Percentiles rank a stretch among this genome's conserved stretches.
Conservation (phyloP, 305 asterid species). For the Nicotiana rustica region DNA sequence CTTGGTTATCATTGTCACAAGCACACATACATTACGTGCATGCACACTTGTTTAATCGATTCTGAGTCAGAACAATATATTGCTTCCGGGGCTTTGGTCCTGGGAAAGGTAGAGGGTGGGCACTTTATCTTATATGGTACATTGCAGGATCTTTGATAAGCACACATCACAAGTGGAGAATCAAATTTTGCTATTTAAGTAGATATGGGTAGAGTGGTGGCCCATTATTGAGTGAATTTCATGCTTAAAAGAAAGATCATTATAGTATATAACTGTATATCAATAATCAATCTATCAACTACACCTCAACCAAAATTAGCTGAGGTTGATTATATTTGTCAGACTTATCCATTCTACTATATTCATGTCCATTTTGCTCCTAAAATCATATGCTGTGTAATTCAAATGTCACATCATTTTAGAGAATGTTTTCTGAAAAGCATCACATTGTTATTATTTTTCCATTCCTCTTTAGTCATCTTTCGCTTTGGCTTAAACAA, state of each 20-base stretch:
- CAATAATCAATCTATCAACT: background rate
- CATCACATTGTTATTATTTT: background rate
- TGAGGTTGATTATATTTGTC: background rate
- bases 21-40: background rate
- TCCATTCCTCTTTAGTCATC: background rate
- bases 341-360: constrained; percentile 16
- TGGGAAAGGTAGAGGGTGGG: background rate
- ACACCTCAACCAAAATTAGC: background rate
- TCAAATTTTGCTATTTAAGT: constrained; percentile 1
- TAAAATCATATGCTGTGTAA: background rate
- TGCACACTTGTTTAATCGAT: background rate
- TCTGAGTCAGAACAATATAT: background rate
- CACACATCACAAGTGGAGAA: background rate
- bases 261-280: background rate
- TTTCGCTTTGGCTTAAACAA: constrained; percentile 21
- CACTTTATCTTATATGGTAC: no score
- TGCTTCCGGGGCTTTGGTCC: background rate
- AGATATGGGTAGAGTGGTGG: background rate
- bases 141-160: background rate
- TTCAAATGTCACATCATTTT: constrained; percentile 17
- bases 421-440: constrained; percentile 16
- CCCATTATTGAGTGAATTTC: background rate
- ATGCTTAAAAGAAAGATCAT: background rate
- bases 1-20: constrained; percentile 12
- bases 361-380: background rate